Evolutionary conservation across 2,329 filamentous ascomycete genomes (phyloP), one percentile per base, ranked within the genome.

Genomic region (Neurospora sp.): DNA sequence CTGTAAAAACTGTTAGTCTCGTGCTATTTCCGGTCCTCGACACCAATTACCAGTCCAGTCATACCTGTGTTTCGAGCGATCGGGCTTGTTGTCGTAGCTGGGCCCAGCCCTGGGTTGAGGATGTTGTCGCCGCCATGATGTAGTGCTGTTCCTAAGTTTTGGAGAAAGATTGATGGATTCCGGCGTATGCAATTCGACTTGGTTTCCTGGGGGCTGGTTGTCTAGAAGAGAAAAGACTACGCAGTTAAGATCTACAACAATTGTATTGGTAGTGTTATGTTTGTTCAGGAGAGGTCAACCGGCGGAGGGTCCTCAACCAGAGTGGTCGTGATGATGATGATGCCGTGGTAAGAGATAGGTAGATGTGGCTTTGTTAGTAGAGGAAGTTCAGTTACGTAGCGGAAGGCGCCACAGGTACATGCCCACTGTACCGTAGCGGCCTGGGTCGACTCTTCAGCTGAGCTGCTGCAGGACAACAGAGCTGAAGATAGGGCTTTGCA

Each of bases 1-100:
- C 93, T 97, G 76, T 52, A 33, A 6, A 28, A 40, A 62, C 23
- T 3, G 6, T 66, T 46, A 57, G 36, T 33, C 40, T 28, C 23
- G 8, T 37, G 11, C 62, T 28, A 15, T 46, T 38, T 36, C n/a
- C 10, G 11, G 6, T 8, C 12, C n/a, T n/a, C 28, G 46, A 12
- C 17, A n/a, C 8, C 52, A 33, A 19, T 62, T 36, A 10, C 68
- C 66, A 65, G 40, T 69, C 36, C 8, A 36, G 8, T 57, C 70
- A 19, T 84, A 97, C 95, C 87, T 98, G 95, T 72, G 91, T 92
- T 81, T 99, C 96, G 72, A 97, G 85, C 65, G 89, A 88, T 76
- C 96, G 87, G 72, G 93, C 92, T 82, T 98, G 95, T 80, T 97
- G 93, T 76, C 96, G 92, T 75, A 98, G 86, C 83, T 97, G 93